phyloP scores from a whole-genome alignment of 176 grass and related monocot genomes.

The Pharus latifolius region DNA sequence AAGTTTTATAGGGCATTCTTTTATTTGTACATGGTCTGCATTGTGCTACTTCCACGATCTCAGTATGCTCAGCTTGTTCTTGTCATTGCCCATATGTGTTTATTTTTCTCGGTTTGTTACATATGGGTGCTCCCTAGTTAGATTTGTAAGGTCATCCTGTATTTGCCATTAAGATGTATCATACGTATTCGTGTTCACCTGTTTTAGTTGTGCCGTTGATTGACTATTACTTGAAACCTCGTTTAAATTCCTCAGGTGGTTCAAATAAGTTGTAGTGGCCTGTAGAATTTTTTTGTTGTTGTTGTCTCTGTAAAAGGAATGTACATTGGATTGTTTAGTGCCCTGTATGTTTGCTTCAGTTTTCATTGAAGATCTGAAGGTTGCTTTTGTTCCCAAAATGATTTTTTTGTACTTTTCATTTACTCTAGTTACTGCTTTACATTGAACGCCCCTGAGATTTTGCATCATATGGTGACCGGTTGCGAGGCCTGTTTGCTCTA shows the following conservation, averaged over 20 bases:
- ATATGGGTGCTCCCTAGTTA: constrained; percentile 15
- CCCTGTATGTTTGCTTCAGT: background rate
- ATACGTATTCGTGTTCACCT: background rate
- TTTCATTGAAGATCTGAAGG: no score
- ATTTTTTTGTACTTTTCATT: no score
- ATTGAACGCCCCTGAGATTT: no score
- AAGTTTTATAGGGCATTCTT: constrained; percentile 63
- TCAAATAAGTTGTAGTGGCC: background rate
- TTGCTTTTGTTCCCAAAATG: no score
- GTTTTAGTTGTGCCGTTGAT: constrained; percentile 13
- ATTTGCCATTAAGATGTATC: constrained; percentile 15
- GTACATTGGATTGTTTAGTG: no score
- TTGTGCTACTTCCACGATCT: constrained; percentile 35
- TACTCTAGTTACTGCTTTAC: no score
- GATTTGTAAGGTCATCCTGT: constrained; percentile 20
- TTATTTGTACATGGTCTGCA: constrained; percentile 66
- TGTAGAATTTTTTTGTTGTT: background rate
- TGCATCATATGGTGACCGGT: no score
- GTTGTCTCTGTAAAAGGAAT: background rate
- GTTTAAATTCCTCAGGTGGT: background rate
- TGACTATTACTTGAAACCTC: background rate
- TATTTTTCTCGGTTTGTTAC: constrained; percentile 22
- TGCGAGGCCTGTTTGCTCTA: no score
- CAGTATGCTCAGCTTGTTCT: constrained; percentile 23
- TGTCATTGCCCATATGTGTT: constrained; percentile 42